Conservation (phyloP, 306 rosid species). For the Prinsepia uniflora region DNA sequence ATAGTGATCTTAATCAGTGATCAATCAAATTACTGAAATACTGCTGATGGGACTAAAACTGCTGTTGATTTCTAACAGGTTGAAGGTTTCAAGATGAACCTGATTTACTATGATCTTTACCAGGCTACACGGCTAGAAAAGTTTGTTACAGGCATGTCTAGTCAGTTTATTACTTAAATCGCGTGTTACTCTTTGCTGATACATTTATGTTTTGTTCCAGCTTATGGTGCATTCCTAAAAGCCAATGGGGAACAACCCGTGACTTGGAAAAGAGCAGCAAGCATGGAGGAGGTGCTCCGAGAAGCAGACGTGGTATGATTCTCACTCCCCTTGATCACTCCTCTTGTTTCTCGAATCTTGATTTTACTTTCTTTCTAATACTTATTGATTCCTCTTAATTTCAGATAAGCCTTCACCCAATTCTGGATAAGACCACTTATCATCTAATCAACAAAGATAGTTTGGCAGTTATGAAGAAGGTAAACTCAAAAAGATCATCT, state of each 20-base stretch:
- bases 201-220: conserved; percentile 43
- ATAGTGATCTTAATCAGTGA: background rate
- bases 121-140: conserved; percentile 89
- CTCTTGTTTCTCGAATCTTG: background rate
- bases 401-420: conserved; percentile 96
- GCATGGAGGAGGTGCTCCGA: conserved; percentile 94
- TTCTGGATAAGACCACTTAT: conserved; percentile 90
- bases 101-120: conserved; percentile 90
- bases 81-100: conserved; percentile 99
- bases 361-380: conserved; percentile 6
- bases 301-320: conserved; percentile 79
- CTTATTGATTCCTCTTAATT: conserved; percentile 22
- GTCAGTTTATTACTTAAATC: conserved; percentile 8
- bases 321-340: background rate
- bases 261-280: conserved; percentile 88
- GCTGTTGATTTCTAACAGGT: conserved; percentile 45
- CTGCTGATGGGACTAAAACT: background rate
- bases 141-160: conserved; percentile 84
- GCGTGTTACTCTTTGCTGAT: conserved; percentile 15
- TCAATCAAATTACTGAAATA: background rate
- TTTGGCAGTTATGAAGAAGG: conserved; percentile 88
- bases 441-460: conserved; percentile 95
- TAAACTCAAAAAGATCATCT: conserved; percentile 20
- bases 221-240: conserved; percentile 73
- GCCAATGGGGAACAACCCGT: conserved; percentile 89